Evolutionary conservation across 805 yeast genomes (phyloP), one percentile per base, ranked within the genome.

Genomic region (Metahyphopichia silvanorum): DNA sequence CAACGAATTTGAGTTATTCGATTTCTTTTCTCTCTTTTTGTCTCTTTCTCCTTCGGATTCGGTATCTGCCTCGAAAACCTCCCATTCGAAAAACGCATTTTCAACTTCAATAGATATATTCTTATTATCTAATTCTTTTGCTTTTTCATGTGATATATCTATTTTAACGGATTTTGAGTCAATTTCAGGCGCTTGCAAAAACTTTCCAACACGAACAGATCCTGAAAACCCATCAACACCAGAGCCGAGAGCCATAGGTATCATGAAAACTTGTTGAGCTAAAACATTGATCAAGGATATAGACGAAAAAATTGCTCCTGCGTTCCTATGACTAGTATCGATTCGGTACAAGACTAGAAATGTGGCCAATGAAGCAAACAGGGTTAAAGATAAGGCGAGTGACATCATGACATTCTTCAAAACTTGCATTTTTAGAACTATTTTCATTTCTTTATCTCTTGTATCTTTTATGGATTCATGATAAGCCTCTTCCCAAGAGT

Each of bases 401-500:
- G 95, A 81, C 33, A 81, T 76, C 20, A 56, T 46, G 29, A 82
- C 55, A 44, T 76, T 84, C 53, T 89, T 76, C 18, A 76, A 53
- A 26, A 79, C 65, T 48, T 84, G 89, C 66, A 86, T 74, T 33
- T 60, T 65, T 40, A 78, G 70, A 38, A 89, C 71, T 31, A 67
- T 63, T 4, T 49, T 44, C 73, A 85, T 79, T 58, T 88, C 97
- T 14, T 63, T 50, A 0, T 51, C 46, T 53, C 97, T 74, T 17
- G 76, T 66, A 9, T 65, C 69, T 11, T 75, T 49, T 21, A 89
- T 71, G 32, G 71, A 63, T 8, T 69, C 55, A 33, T 69, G 69
- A 53, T 86, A 89, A 1, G 96, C 88, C 19, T 68, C 69, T 60
- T 89, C 97, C 96, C 96, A 89, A 1, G 94, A 85, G 54, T 88